Base-by-base conservation (phyloP, 129 eudicot species). In the Helianthus tuberosus region DNA sequence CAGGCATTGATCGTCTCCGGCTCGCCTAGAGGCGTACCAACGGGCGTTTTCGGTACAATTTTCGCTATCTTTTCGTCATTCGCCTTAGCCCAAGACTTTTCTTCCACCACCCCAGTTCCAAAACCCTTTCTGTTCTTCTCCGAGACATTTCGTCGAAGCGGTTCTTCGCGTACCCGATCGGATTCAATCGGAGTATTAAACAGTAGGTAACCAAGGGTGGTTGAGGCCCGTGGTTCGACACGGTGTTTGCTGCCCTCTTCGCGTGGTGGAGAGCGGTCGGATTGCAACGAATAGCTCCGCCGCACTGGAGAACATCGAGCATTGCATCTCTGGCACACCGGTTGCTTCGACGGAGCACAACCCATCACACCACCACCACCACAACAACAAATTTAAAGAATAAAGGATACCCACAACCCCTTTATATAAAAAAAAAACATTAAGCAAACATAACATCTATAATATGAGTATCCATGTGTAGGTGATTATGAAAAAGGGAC, bases 1-100 rank as follows among this genome's bases (percentile, higher is more conserved):
- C 89, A 84, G 15, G 93, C 85, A 66, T 94, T 80, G 76, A 94
- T 94, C 29, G 79, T 83, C 82, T 94, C 99, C 12, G 91, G 97
- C 55, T 94, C 97, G 0, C 91, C 96, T 0, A 89, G 91, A 5
- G 96, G 97, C 16, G 97, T 90, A 68, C 62, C 41, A 44, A 76
- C 47, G 0, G 96, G 97, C 0, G 97, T 90, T 73, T 66, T 82
- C 12, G 93, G 88, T 38, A 61, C 60, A 8, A 71, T 55, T 75
- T 81, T 86, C 0, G 80, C 77, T 36, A 86, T 85, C 79, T 84
- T 91, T 46, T 81, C 84, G 8, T 88, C 76, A 25, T 86, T 84
- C 96, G 88, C 84, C 52, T 74, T 83, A 20, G 96, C 84, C 98
- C 98, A 93, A 4, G 88, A 83, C 48, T 84, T 79, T 6, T 92